Evolutionary conservation across 1,139 yeast species (phyloP).

Genomic region (Petasospora fabianii): DNA sequence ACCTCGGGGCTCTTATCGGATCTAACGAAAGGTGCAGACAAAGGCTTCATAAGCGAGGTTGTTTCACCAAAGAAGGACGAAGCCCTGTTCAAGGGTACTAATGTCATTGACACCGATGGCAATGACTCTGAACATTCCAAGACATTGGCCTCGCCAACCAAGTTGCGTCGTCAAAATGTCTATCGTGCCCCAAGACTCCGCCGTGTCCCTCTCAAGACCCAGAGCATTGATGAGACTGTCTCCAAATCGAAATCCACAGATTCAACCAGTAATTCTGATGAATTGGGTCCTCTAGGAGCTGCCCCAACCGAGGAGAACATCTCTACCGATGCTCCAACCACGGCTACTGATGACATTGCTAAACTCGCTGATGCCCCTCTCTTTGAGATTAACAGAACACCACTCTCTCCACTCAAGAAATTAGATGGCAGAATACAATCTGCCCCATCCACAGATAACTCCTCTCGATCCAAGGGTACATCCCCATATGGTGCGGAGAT

Average conservation of each 20-base stretch:
- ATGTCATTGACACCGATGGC: constrained; percentile 9
- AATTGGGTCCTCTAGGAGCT: constrained; percentile 44
- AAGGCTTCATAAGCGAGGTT: constrained; percentile 18
- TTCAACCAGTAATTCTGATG: constrained; percentile 17
- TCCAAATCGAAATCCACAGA: constrained; percentile 1
- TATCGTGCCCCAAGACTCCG: constrained; percentile 46
- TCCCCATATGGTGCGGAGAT: constrained; percentile 11
- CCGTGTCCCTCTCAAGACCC: constrained; percentile 18
- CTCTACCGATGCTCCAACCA: constrained; percentile 1
- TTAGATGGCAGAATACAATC: constrained; percentile 8
- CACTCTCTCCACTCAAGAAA: constrained; percentile 22
- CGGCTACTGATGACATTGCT: constrained; percentile 30
- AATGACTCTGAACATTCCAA: constrained; percentile 4
- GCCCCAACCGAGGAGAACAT: constrained; percentile 3
- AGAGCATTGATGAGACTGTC: background rate
- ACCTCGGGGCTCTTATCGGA: constrained; percentile 28
- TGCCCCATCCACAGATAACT: constrained; percentile 14
- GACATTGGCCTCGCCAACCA: constrained; percentile 31
- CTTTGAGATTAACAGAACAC: constrained; percentile 38
- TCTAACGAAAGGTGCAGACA: constrained; percentile 28
- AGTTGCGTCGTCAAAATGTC: constrained; percentile 32
- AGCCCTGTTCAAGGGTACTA: constrained; percentile 22
- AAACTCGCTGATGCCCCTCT: constrained; percentile 50
- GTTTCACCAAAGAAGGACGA: constrained; percentile 25
- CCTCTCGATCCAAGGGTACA: constrained; percentile 15